Evolutionary conservation across 2,329 filamentous ascomycete species (phyloP).

Genomic region (Bertia moriformis): DNA sequence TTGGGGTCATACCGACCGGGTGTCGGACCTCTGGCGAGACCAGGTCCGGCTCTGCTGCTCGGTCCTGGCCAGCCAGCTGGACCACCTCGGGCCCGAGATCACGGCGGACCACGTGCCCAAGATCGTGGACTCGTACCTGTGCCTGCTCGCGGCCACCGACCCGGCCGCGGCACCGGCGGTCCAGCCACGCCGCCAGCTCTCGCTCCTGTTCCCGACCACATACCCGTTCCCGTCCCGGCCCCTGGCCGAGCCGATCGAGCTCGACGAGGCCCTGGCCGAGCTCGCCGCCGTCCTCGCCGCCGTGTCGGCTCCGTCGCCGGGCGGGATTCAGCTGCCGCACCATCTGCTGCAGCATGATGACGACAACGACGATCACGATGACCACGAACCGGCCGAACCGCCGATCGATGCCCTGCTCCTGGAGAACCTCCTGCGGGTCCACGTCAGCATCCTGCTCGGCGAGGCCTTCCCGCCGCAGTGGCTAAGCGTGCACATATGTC

Average conservation of each 20-base stretch:
- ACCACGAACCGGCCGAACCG: slow-evolving; percentile 42
- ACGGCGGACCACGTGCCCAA: slow-evolving; percentile 84
- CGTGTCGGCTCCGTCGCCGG: slow-evolving; percentile 59
- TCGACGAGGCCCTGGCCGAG: slow-evolving; percentile 80
- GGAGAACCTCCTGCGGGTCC: slow-evolving; percentile 66
- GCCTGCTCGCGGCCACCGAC: slow-evolving; percentile 36
- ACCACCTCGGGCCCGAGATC: slow-evolving; percentile 64
- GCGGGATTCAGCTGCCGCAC: slow-evolving; percentile 62
- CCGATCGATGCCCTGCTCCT: slow-evolving; percentile 59
- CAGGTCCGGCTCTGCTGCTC: slow-evolving; percentile 94
- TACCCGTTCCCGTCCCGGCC: slow-evolving; percentile 76
- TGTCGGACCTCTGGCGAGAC: slow-evolving; percentile 77
- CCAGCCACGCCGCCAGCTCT: slow-evolving; percentile 53
- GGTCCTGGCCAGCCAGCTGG: slow-evolving; percentile 72
- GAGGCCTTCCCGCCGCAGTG: slow-evolving; percentile 80
- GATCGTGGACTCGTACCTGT: slow-evolving; percentile 76
- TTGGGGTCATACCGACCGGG: slow-evolving; percentile 64
- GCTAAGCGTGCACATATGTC: slow-evolving; percentile 86
- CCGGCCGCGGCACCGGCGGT: slow-evolving; percentile 29
- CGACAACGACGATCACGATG: background rate
- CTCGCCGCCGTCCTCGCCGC: slow-evolving; percentile 77
- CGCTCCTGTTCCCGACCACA: slow-evolving; percentile 73
- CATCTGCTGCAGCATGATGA: slow-evolving; percentile 63
- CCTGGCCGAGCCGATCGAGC: slow-evolving; percentile 42
- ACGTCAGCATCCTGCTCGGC: slow-evolving; percentile 77